Percentiles rank a stretch among this genome's conserved stretches.
These are phyloP conservation scores for Conoideocrella luteorostrata DNA, from an alignment of 2,329 filamentous ascomycete genomes.

Conservation along the genomic window DNA sequence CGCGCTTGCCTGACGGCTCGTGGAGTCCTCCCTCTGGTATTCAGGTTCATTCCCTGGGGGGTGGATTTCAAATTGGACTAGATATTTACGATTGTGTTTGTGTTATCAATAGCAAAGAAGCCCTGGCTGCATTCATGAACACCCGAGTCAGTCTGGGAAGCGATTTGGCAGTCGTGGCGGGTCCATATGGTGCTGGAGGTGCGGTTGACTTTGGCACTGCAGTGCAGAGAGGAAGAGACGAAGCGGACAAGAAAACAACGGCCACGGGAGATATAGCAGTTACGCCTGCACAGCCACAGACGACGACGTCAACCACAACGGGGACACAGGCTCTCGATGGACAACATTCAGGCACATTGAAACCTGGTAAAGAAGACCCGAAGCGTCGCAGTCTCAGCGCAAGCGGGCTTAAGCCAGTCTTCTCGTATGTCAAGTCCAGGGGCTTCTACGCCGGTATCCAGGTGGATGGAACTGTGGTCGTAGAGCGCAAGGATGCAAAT, in stretches of 20 bases:
- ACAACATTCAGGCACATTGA: slow-evolving; percentile 16
- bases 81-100: slow-evolving; percentile 88
- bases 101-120: slow-evolving; percentile 73
- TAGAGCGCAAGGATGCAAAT: slow-evolving; percentile 84
- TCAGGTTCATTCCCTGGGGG: slow-evolving; percentile 70
- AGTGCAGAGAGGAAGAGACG: slow-evolving; percentile 15
- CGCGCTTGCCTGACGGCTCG: slow-evolving; percentile 53
- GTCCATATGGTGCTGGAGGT: slow-evolving; percentile 63
- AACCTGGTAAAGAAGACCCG: slow-evolving; percentile 16
- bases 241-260: background rate
- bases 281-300: background rate
- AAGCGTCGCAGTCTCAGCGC: slow-evolving; percentile 24
- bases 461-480: slow-evolving; percentile 79
- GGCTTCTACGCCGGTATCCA: slow-evolving; percentile 85
- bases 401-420: slow-evolving; percentile 35
- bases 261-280: background rate
- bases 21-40: slow-evolving; percentile 83
- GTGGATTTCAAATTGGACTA: slow-evolving; percentile 74
- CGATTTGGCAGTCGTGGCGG: slow-evolving; percentile 70
- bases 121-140: slow-evolving; percentile 69
- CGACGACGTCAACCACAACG: background rate
- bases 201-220: slow-evolving; percentile 53
- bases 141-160: slow-evolving; percentile 71
- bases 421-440: slow-evolving; percentile 75
- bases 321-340: slow-evolving; percentile 1